Evolutionary conservation across 2,329 filamentous ascomycete species (phyloP).

Genomic region (Aspergillus fijiensis): DNA sequence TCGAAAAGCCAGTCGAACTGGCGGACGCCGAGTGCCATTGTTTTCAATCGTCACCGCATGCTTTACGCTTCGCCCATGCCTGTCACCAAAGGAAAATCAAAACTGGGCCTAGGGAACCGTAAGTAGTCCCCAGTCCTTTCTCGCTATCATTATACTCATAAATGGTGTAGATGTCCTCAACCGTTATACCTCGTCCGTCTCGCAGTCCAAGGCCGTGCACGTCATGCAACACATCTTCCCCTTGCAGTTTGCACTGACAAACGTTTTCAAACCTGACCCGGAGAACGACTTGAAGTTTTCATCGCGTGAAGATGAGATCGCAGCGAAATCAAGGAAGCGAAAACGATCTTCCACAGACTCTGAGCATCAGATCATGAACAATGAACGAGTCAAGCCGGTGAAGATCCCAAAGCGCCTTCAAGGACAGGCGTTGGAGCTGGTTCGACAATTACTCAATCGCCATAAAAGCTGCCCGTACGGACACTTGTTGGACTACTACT

Average conservation of each 20-base stretch:
- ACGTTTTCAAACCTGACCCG: constrained; percentile 76
- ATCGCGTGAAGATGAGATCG: constrained; percentile 78
- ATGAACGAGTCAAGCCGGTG: neutral
- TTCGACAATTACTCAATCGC: constrained; percentile 66
- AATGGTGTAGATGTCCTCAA: constrained; percentile 71
- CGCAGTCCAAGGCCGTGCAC: constrained; percentile 59
- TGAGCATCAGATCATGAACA: neutral
- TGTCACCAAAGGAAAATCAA: constrained; percentile 65
- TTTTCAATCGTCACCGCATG: constrained; percentile 78
- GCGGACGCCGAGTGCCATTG: constrained; percentile 57
- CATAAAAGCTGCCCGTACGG: constrained; percentile 76
- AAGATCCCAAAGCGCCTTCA: constrained; percentile 56
- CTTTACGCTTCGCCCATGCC: constrained; percentile 76
- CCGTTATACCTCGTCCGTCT: constrained; percentile 54
- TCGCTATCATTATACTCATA: neutral
- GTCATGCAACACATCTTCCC: constrained; percentile 94
- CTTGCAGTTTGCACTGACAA: constrained; percentile 83
- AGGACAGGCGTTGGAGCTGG: constrained; percentile 59
- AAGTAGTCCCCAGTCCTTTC: constrained; percentile 65
- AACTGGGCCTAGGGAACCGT: constrained; percentile 64
- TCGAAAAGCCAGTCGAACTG: neutral
- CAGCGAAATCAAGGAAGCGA: constrained; percentile 18
- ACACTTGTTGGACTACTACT: constrained; percentile 78
- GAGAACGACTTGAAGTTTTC: constrained; percentile 76
- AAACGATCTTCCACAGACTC: constrained; percentile 11